A percentile compares a stretch with the other conserved stretches of the same genome.
These are phyloP conservation scores for Pyrenophora tritici-repentis DNA, from an alignment of 2,329 filamentous ascomycete species.

Conservation along the genomic window DNA sequence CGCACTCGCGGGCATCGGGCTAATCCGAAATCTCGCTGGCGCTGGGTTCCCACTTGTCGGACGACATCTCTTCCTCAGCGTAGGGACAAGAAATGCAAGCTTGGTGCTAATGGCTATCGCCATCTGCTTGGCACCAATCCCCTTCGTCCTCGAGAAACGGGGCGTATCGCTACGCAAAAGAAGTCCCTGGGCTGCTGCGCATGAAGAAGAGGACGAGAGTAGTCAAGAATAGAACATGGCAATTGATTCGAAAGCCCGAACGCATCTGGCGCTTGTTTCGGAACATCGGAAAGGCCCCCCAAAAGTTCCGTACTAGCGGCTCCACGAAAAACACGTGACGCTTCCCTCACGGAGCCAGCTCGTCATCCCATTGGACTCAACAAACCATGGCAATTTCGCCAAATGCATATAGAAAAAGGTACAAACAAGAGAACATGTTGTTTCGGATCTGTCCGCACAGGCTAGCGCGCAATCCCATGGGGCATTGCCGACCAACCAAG, in stretches of 20 bases:
- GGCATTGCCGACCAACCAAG: slow-evolving; percentile 21
- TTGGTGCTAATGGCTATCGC: slow-evolving; percentile 38
- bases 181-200: slow-evolving; percentile 48
- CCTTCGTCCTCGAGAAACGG: slow-evolving; percentile 41
- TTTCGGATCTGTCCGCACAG: slow-evolving; percentile 16
- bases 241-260: background rate
- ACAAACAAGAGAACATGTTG: slow-evolving; percentile 17
- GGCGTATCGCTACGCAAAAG: slow-evolving; percentile 42
- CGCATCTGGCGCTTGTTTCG: background rate
- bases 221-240: background rate
- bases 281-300: background rate
- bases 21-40: slow-evolving; percentile 47
- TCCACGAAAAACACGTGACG: slow-evolving; percentile 4
- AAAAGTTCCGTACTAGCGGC: background rate
- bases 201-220: slow-evolving; percentile 42
- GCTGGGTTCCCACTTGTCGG: slow-evolving; percentile 43
- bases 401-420: slow-evolving; percentile 14
- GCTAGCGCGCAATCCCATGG: slow-evolving; percentile 15
- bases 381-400: slow-evolving; percentile 5
- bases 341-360: background rate
- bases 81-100: slow-evolving; percentile 40
- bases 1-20: slow-evolving; percentile 50
- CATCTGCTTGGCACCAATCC: slow-evolving; percentile 38
- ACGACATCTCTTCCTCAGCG: slow-evolving; percentile 33
- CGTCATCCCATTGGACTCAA: slow-evolving; percentile 3